Evolutionary conservation across 1,139 yeast species (phyloP), one percentile per base, ranked within the genome.

Genomic region (Yamadazyma triangularis): DNA sequence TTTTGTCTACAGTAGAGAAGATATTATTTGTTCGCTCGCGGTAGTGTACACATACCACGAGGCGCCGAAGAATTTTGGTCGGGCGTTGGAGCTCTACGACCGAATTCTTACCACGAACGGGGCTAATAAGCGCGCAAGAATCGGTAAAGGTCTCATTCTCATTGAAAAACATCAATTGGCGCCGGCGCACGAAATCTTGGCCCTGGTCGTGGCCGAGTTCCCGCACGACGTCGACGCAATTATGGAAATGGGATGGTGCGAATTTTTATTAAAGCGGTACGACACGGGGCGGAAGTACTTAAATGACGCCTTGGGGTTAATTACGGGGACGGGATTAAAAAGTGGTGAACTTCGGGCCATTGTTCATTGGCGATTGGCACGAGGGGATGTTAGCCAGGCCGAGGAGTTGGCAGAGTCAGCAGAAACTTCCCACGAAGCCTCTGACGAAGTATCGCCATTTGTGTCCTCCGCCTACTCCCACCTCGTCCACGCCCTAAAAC

Each of bases 61-160:
- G 51, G 85, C 96, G 0, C 98, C 97, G 4, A 87, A 87, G 53
- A 84, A 89, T 53, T 87, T 77, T 48, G 67, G 73, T 8, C 67
- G 80, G 24, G 97, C 98, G 0, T 53, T 84, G 26, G 76, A 75
- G 28, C 58, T 88, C 16, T 91, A 83, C 53, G 83, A 82, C 30
- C 61, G 68, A 20, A 75, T 88, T 7, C 62, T 86, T 19, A 46
- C 47, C 3, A 59, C 60, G 3, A 74, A 73, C 31, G 47, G 56
- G 2, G 31, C 36, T 6, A 76, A 79, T 44, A 58, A 70, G 4
- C 69, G 69, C 29, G 95, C 96, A 0, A 67, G 73, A 39, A 70
- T 89, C 22, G 97, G 97, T 9, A 84, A 83, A 50, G 94, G 94
- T 2, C 61, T 85, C 40, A 83, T 91, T 39, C 64, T 75, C 25